Percentiles rank a stretch among this genome's conserved stretches.
Conservation (phyloP, 2,329 filamentous ascomycete species). For the Hirsutella minnesotensis region DNA sequence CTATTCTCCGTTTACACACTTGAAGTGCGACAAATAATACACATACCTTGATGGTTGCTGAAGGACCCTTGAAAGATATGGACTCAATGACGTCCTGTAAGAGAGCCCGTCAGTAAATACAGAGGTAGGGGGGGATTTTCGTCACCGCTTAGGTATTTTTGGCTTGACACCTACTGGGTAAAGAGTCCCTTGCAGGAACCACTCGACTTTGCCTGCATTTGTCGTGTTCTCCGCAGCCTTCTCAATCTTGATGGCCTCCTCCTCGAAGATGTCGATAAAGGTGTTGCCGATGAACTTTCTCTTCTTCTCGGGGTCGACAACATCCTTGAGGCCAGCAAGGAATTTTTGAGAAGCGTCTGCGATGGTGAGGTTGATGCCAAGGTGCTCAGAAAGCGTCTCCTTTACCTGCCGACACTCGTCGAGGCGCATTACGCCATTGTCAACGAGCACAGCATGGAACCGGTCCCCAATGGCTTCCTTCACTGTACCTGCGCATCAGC, state of each 20-base stretch:
- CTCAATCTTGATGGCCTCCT: conserved; percentile 60
- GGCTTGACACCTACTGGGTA: conserved; percentile 47
- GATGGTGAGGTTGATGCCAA: conserved; percentile 85
- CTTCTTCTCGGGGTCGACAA: conserved; percentile 71
- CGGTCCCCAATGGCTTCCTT: conserved; percentile 57
- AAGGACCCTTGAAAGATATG: conserved; percentile 34
- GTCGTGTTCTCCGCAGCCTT: conserved; percentile 54
- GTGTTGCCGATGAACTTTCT: conserved; percentile 79
- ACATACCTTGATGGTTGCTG: conserved; percentile 37
- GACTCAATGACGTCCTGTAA: conserved; percentile 31
- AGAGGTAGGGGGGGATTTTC: background rate
- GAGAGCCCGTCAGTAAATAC: background rate
- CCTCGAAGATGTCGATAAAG: conserved; percentile 59
- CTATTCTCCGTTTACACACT: too few species aligned
- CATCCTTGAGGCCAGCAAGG: conserved; percentile 61
- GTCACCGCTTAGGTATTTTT: too few species aligned
- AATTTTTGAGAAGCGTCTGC: conserved; percentile 71
- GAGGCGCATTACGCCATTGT: conserved; percentile 69
- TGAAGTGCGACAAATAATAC: too few species aligned
- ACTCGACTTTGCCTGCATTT: conserved; percentile 66
- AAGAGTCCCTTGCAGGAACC: conserved; percentile 77
- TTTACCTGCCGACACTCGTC: conserved; percentile 78
- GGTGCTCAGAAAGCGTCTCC: conserved; percentile 61
- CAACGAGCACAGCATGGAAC: conserved; percentile 63
- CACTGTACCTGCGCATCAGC: conserved; percentile 29